Percentiles rank a stretch among this genome's conserved stretches.
These are phyloP conservation scores for Pseudotulostoma volvatum DNA, from an alignment of 495 filamentous ascomycete species.

Conservation along the genomic window DNA sequence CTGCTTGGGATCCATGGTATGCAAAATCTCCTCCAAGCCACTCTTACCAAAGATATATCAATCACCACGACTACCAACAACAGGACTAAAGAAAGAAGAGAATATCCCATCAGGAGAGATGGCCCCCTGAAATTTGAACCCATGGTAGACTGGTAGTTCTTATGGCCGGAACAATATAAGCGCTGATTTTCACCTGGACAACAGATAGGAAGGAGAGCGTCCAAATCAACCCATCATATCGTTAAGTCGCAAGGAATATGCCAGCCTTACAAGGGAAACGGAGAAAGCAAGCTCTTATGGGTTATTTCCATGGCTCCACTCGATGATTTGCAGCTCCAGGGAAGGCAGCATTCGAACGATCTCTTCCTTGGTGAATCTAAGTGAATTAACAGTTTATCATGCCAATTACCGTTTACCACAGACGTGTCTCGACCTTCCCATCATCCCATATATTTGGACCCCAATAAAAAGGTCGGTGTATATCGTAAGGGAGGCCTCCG, in stretches of 20 bases:
- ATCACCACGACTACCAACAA: background rate
- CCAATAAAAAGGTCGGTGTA: background rate
- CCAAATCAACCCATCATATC: background rate
- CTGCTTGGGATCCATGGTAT: too few species aligned
- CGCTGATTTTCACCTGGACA: background rate
- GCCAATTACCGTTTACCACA: background rate
- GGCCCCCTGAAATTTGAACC: conserved; percentile 1
- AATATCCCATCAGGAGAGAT: background rate
- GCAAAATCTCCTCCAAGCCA: conserved; percentile 1
- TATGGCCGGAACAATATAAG: background rate
- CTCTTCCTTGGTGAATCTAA: conserved; percentile 10
- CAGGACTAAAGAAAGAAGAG: background rate
- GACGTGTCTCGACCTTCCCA: background rate
- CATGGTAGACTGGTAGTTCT: too few species aligned
- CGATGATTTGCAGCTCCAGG: background rate
- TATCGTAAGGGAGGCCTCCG: background rate
- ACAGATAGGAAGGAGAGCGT: background rate
- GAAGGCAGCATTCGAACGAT: background rate
- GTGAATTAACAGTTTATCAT: conserved; percentile 29
- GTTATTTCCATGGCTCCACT: too few species aligned
- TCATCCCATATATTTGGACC: background rate
- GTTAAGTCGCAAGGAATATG: background rate
- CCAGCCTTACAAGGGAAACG: background rate
- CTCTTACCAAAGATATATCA: background rate
- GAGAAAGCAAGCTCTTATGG: background rate